Base-by-base conservation (phyloP, 176 grass and related monocot genomes). In the Phragmites australis region DNA sequence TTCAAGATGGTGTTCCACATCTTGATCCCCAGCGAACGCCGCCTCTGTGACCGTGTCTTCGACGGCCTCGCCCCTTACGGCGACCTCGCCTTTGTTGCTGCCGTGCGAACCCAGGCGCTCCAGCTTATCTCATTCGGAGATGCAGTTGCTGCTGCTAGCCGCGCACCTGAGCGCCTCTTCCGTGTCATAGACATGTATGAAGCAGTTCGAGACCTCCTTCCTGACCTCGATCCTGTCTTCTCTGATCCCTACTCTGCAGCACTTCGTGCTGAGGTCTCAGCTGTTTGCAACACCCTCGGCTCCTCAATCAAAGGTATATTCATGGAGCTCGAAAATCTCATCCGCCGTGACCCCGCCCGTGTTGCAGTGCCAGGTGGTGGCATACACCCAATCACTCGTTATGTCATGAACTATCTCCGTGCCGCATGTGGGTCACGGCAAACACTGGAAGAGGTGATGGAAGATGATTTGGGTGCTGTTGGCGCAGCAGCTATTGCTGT, bases 151-250 rank as follows among this genome's bases (percentile, higher is more conserved):
- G 82, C 90, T 11, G 90, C 86, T 17, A 91, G 90, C 59, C 96
- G 96, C 2, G 79, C 90, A 0, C 96, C 96, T 1, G 96, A 98
- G 51, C 90, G 92, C 54, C 92, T 98, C 48, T 98, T 98, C 56
- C 92, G 96, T 65, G 88, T 98, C 71, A 87, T 98, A 32, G 96
- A 98, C 81, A 95, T 95, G 96, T 98, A 98, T 72, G 96, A 98
- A 80, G 83, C 88, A 0, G 92, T 94, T 13, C 88, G 92, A 0
- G 96, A 98, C 50, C 89, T 98, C 70, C 80, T 98, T 27, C 90
- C 96, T 4, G 96, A 91, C 27, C 92, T 98, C 9, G 92, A 94
- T 34, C 85, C 84, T 50, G 88, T 98, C 30, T 94, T 98, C 79
- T 86, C 90, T 3, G 92, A 94, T 63, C 90, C 91, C 18, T 94